Percentiles rank a stretch among this genome's conserved stretches.
These are phyloP conservation scores for Calocera viscosa DNA, from an alignment of 768 basidiomycete species.

Conservation along the genomic window DNA sequence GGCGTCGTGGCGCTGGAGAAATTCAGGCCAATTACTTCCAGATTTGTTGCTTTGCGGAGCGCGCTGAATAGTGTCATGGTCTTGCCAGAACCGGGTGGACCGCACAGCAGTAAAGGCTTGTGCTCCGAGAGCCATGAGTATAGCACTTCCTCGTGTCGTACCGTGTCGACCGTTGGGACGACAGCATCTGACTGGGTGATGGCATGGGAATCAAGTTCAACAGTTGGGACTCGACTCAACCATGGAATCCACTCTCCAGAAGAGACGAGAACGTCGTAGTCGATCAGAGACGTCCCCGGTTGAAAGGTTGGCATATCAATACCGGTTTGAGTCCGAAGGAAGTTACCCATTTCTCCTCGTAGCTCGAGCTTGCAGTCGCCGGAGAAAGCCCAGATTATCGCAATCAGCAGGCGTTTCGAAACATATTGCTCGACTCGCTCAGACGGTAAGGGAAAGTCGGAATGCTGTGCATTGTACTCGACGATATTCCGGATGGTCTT, in stretches of 20 bases:
- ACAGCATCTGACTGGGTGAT: conserved; percentile 95
- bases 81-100: conserved; percentile 98
- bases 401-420: conserved; percentile 76
- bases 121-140: conserved; percentile 99
- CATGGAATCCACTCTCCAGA: conserved; percentile 83
- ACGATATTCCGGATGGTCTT: conserved; percentile 87
- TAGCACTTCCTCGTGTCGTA: conserved; percentile 94
- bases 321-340: conserved; percentile 68
- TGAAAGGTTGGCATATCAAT: conserved; percentile 74
- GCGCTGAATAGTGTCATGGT: conserved; percentile 99
- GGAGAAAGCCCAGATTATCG: conserved; percentile 94
- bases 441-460: conserved; percentile 77
- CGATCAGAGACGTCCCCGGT: conserved; percentile 74
- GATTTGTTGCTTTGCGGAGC: conserved; percentile 89
- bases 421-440: conserved; percentile 88
- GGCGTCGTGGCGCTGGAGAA: conserved; percentile 99
- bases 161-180: conserved; percentile 95
- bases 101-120: conserved; percentile 94
- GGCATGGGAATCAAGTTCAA: conserved; percentile 93
- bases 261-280: conserved; percentile 82
- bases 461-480: conserved; percentile 88
- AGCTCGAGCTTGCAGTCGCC: conserved; percentile 89
- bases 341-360: conserved; percentile 81
- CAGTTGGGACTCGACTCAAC: conserved; percentile 82
- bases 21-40: conserved; percentile 98